Percentiles rank a stretch among this genome's conserved stretches.
phyloP scores from a whole-genome alignment of 2,329 filamentous ascomycete species.

The Botrytis deweyae region DNA sequence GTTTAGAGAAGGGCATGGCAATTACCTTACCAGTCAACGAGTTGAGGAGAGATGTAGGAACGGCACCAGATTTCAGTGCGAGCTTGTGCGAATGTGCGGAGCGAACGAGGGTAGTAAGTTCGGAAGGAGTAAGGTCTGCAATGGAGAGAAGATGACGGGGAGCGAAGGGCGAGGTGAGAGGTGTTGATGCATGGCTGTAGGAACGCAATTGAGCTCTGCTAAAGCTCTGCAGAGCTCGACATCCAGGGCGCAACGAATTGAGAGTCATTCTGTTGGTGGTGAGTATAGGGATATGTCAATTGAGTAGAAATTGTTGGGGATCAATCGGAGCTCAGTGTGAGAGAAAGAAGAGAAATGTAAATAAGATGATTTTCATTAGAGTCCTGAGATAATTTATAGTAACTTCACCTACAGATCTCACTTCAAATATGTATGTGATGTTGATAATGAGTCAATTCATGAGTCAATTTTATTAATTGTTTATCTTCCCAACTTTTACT shows the following conservation, averaged over 20 bases:
- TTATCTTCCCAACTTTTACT: conserved; percentile 1
- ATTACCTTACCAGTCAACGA: conserved; percentile 75
- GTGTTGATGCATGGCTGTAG: conserved; percentile 31
- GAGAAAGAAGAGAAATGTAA: neutral
- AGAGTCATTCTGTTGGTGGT: conserved; percentile 18
- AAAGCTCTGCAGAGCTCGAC: conserved; percentile 29
- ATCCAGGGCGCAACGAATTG: conserved; percentile 6
- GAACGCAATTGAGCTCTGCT: conserved; percentile 29
- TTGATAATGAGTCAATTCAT: conserved; percentile 8
- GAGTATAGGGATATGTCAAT: conserved; percentile 9
- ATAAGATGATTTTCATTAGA: neutral
- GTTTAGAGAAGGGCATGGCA: conserved; percentile 96
- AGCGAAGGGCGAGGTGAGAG: conserved; percentile 49
- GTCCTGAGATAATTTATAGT: neutral
- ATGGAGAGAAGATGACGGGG: conserved; percentile 92
- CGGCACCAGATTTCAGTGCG: conserved; percentile 67
- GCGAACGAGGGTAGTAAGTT: conserved; percentile 78
- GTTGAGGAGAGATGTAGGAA: conserved; percentile 58
- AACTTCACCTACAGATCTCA: conserved; percentile 5
- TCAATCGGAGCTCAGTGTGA: neutral
- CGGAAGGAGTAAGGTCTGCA: conserved; percentile 74
- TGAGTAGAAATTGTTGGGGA: conserved; percentile 3
- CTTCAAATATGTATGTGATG: conserved; percentile 1
- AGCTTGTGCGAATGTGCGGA: conserved; percentile 78
- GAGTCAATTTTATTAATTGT: conserved; percentile 1